Evolutionary conservation across 2,329 filamentous ascomycete genomes (phyloP).

Genomic region (Trichoderma atrobrunneum): DNA sequence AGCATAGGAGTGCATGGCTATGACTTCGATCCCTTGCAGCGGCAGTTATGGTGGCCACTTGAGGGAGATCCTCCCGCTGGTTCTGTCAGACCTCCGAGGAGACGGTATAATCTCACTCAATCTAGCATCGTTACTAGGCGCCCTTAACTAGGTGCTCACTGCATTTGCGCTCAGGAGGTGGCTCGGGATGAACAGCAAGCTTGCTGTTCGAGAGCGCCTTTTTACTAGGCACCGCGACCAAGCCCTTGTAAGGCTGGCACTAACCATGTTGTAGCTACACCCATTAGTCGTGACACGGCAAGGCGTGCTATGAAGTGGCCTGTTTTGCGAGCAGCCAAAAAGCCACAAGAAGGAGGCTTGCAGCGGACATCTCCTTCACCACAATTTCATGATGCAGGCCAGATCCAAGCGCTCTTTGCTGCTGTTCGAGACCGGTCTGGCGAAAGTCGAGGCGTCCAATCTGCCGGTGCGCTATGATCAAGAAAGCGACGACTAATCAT

Average conservation of each 20-base stretch:
- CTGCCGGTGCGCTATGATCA: background rate
- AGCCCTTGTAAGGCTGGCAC: constrained; percentile 8
- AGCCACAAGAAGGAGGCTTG: background rate
- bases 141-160: background rate
- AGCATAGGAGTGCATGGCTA: constrained; percentile 4
- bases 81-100: background rate
- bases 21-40: background rate
- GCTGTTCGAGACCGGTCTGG: constrained; percentile 11
- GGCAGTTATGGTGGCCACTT: background rate
- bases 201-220: background rate
- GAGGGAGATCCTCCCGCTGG: background rate
- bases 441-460: background rate
- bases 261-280: background rate
- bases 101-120: background rate
- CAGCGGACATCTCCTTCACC: background rate
- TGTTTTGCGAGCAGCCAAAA: background rate
- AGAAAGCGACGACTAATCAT: background rate
- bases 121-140: background rate
- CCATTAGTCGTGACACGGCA: background rate
- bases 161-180: background rate
- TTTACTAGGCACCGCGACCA: background rate
- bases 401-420: background rate
- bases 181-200: background rate
- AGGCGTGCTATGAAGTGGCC: background rate
- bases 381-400: background rate